A percentile compares a stretch with the other conserved stretches of the same genome.
phyloP scores from a whole-genome alignment of 176 grass and related monocot species.

The Musa beccarii region DNA sequence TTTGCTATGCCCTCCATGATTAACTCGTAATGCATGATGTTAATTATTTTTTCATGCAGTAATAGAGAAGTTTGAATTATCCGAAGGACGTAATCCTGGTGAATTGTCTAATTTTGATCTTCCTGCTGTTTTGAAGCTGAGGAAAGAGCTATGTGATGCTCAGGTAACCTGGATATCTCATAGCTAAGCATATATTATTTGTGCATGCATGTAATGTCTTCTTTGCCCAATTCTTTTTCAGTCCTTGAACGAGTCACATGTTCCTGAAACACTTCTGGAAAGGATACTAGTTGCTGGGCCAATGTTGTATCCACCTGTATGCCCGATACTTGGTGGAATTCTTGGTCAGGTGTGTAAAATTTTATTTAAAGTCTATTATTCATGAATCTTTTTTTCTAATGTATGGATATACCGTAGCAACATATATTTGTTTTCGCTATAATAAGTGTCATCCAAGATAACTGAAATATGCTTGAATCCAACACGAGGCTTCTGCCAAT shows the following conservation, averaged over 20 bases:
- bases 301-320: constrained; percentile 74
- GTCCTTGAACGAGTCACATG: constrained; percentile 65
- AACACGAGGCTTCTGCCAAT: no score
- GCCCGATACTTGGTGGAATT: constrained; percentile 91
- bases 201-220: constrained; percentile 11
- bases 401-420: not conserved
- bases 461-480: no score
- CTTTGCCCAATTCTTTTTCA: constrained; percentile 33
- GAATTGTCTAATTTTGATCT: constrained; percentile 62
- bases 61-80: constrained; percentile 68
- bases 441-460: no score
- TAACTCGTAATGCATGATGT: not conserved
- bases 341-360: constrained; percentile 63
- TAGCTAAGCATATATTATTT: constrained; percentile 11
- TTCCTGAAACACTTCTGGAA: constrained; percentile 53
- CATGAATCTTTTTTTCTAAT: not conserved
- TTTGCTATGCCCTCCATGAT: no score
- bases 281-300: constrained; percentile 58
- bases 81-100: constrained; percentile 43
- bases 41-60: constrained; percentile 36
- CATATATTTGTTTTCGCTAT: no score
- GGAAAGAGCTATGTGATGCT: constrained; percentile 65
- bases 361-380: not conserved
- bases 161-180: constrained; percentile 38
- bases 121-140: constrained; percentile 45